These are phyloP conservation scores for Auriscalpium orientale DNA, from an alignment of 768 basidiomycete genomes.

Conservation along the genomic window DNA sequence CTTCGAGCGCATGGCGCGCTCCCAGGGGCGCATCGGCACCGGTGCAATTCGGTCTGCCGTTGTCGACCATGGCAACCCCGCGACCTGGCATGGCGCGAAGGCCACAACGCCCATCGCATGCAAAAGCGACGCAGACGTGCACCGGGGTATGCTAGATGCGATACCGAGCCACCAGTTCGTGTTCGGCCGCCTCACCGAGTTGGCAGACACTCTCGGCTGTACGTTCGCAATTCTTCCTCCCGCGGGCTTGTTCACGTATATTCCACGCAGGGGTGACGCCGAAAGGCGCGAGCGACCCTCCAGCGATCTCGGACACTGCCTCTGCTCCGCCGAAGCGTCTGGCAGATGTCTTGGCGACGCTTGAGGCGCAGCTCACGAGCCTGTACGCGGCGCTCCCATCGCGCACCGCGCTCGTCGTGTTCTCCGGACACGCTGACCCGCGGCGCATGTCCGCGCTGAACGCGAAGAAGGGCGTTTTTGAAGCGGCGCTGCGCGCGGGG, in stretches of 20 bases:
- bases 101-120: conserved; percentile 74
- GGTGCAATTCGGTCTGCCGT: conserved; percentile 51
- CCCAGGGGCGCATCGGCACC: conserved; percentile 31
- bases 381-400: conserved; percentile 67
- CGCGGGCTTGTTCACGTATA: not conserved
- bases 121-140: conserved; percentile 66
- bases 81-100: conserved; percentile 78
- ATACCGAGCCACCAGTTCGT: conserved; percentile 66
- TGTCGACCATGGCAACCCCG: conserved; percentile 80
- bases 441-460: conserved; percentile 69
- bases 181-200: conserved; percentile 76
- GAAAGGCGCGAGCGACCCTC: conserved; percentile 36
- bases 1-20: conserved; percentile 74
- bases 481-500: conserved; percentile 50
- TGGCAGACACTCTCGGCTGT: conserved; percentile 84
- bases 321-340: conserved; percentile 17
- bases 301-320: conserved; percentile 3
- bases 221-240: conserved; percentile 22
- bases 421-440: conserved; percentile 88
- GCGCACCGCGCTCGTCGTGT: conserved; percentile 75
- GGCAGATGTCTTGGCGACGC: conserved; percentile 31
- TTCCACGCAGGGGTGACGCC: conserved; percentile 50
- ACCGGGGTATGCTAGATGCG: conserved; percentile 58
- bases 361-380: conserved; percentile 53
- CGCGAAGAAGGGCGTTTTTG: conserved; percentile 64